Conservation (phyloP, 192 early-diverging fungal genomes). For the Cetraspora pellucida region DNA sequence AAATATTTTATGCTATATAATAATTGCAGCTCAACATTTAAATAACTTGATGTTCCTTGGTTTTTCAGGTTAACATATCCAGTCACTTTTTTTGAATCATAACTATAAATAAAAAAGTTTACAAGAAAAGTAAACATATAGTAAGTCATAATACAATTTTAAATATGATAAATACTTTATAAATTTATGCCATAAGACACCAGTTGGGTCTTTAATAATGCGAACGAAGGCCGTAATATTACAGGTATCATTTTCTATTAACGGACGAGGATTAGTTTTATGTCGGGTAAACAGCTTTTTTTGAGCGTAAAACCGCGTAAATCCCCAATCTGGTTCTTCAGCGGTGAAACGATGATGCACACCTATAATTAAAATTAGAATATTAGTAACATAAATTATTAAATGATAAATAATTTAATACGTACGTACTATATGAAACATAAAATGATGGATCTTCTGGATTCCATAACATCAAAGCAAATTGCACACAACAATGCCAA, state of each 20-base stretch:
- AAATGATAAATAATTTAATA: no score
- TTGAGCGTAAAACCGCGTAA: conserved; percentile 73
- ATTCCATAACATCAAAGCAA: conserved; percentile 78
- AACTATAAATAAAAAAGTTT: conserved; percentile 52
- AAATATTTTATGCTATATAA: conserved; percentile 94
- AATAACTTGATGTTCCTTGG: conserved; percentile 98
- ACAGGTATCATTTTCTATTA: no score
- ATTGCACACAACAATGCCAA: conserved; percentile 86
- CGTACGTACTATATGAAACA: conserved; percentile 52
- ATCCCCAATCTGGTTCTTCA: conserved; percentile 94
- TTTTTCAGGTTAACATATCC: conserved; percentile 94
- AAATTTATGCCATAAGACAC: conserved; percentile 96
- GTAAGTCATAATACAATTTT: not conserved
- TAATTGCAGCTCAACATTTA: conserved; percentile 97
- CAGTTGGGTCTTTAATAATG: no score
- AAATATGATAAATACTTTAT: conserved; percentile 57
- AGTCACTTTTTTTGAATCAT: conserved; percentile 87
- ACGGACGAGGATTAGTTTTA: conserved; percentile 50
- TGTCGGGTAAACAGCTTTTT: conserved; percentile 43
- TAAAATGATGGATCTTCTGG: conserved; percentile 64
- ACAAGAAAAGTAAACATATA: conserved; percentile 21
- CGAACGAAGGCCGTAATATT: no score
- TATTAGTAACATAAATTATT: no score
- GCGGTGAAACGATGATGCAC: conserved; percentile 83
- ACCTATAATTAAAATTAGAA: conserved; percentile 33